Base-by-base conservation (phyloP, 106 monocot species). In the Chionographis japonica region DNA sequence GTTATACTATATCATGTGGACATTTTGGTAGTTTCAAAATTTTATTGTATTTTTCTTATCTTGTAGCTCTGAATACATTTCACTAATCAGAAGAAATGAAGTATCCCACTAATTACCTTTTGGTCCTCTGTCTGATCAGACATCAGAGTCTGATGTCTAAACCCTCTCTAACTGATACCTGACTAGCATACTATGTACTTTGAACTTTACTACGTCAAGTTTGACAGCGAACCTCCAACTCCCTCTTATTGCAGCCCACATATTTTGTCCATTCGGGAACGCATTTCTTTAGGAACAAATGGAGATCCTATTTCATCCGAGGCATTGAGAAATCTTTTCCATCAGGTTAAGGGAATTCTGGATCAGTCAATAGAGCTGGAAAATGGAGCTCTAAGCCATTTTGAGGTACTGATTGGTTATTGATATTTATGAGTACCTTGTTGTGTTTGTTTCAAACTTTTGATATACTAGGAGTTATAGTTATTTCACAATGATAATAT, bases 221-320 rank as follows among this genome's bases (percentile, higher is more conserved):
- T 9, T 42, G 40, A 42, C 41, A n/a, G n/a, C 46, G 40, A 42
- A 4, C 62, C 13, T 38, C 37, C 5, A 46, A 19, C 10, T 8
- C 12, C 42, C 50, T 14, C 7, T 50, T 40, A 10, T 53, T 92
- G 77, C 88, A 95, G 93, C 19, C 93, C 93, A 68, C 98, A 93
- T 73, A 74, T 99, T 65, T 75, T 93, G 62, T 81, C 89, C 12
- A 85, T 93, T 51, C 78, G 92, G 19, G 98, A 99, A 81, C 87
- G 93, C 60, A 90, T 99, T 77, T 93, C 90, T 61, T 51, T 87
- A 35, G 89, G 84, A 81, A 78, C 67, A 80, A 72, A 61, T 73
- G 93, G 90, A 56, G 69, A 67, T n/a, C 88, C 82, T 85, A 80
- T 99, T 56, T 80, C 92, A 59, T 82, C 78, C 35, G 62, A 63